Evolutionary conservation across 352 stramenopile genomes (phyloP).

Genomic region (Globisporangium sylvaticum): DNA sequence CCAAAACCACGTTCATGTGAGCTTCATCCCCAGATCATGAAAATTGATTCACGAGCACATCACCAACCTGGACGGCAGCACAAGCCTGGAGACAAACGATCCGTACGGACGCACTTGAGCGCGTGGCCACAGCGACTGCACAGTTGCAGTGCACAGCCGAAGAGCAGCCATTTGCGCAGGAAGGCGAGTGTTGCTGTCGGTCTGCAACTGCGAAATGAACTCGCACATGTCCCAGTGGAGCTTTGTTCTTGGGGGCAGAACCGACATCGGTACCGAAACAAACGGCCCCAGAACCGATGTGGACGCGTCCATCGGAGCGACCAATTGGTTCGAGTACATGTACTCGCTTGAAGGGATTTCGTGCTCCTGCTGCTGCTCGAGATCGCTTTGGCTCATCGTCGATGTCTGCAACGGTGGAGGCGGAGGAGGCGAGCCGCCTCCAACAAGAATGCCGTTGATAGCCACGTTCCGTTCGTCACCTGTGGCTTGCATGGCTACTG

Average conservation of each 20-base stretch:
- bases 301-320: constrained; percentile 24
- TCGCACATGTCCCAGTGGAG: constrained; percentile 88
- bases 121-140: constrained; percentile 91
- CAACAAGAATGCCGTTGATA: not conserved
- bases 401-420: constrained; percentile 29
- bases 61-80: constrained; percentile 89
- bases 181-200: constrained; percentile 60
- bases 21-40: not conserved
- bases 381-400: constrained; percentile 2
- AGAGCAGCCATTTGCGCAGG: constrained; percentile 73
- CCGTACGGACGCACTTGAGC: constrained; percentile 97
- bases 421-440: constrained; percentile 16
- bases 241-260: constrained; percentile 80
- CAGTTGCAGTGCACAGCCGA: constrained; percentile 72
- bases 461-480: not conserved
- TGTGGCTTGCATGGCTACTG: not conserved
- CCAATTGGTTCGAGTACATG: constrained; percentile 35
- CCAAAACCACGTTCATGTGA: not conserved
- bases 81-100: constrained; percentile 94
- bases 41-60: not conserved
- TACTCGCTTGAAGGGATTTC: constrained; percentile 27
- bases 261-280: constrained; percentile 79
- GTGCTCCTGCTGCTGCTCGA: constrained; percentile 14
- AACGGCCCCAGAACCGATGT: constrained; percentile 70
- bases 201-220: constrained; percentile 76